Evolutionary conservation across 768 basidiomycete species (phyloP).

Genomic region (Leccinum pellstonianum): DNA sequence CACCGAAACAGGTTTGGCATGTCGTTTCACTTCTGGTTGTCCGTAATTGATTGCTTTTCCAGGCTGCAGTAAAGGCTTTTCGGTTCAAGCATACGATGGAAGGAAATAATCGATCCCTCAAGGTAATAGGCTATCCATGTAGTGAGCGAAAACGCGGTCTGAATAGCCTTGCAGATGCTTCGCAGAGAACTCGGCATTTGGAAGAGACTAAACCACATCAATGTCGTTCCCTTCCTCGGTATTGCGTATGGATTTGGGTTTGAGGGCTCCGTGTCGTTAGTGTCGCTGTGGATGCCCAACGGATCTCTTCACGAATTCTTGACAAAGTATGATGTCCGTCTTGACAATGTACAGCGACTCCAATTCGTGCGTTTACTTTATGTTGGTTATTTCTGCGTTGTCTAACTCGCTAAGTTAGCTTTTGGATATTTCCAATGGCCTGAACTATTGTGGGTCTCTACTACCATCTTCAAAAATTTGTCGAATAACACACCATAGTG

Average conservation of each 20-base stretch:
- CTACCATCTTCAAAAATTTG: neutral
- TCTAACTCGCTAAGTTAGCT: neutral
- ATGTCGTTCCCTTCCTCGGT: neutral
- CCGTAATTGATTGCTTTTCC: neutral
- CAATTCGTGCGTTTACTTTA: neutral
- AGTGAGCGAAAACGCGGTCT: no score
- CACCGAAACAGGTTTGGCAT: neutral
- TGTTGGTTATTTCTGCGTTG: neutral
- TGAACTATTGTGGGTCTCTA: neutral
- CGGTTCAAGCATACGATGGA: neutral
- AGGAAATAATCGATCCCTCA: no score
- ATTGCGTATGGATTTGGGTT: neutral
- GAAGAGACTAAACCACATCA: neutral
- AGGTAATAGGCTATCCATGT: no score
- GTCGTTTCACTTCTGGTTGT: neutral
- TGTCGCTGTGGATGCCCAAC: neutral
- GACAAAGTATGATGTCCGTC: neutral
- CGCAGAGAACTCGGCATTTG: no score
- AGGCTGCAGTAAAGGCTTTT: conserved; percentile 1
- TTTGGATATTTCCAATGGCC: neutral
- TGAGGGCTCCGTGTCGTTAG: neutral
- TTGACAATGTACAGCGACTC: neutral
- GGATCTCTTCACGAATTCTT: neutral
- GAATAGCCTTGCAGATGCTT: no score
- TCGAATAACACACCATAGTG: neutral